These are phyloP conservation scores for Penicillium egyptiacum DNA, from an alignment of 495 filamentous ascomycete genomes.

Conservation along the genomic window DNA sequence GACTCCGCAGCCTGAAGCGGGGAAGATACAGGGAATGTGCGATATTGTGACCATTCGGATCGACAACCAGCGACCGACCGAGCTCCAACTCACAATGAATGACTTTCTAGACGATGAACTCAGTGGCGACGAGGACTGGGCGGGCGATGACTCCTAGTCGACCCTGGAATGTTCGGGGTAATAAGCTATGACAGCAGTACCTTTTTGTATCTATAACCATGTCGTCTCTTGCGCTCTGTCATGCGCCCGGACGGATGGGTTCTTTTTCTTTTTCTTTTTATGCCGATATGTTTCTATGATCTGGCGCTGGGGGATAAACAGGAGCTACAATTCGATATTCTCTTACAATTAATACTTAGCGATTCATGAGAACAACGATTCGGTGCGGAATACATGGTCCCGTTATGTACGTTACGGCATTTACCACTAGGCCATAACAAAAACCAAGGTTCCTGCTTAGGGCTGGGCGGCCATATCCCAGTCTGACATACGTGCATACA, in stretches of 20 bases:
- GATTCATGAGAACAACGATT: background rate
- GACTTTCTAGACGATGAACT: constrained; percentile 76
- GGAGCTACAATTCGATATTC: background rate
- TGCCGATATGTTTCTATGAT: background rate
- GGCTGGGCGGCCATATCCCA: too few relatives aligned
- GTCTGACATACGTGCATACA: background rate
- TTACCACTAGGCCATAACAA: too few relatives aligned
- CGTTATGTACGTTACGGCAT: background rate
- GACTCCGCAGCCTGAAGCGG: constrained; percentile 12
- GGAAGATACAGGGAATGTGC: constrained; percentile 70
- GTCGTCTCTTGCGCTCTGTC: background rate
- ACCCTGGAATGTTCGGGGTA: constrained; percentile 33
- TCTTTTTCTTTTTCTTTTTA: background rate
- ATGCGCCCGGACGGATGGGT: background rate
- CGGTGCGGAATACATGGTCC: background rate
- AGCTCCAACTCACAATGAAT: constrained; percentile 68
- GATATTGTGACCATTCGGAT: constrained; percentile 75
- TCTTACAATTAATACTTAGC: background rate
- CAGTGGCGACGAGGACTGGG: constrained; percentile 80
- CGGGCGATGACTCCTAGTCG: constrained; percentile 44
- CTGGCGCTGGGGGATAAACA: constrained; percentile 3
- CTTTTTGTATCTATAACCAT: background rate
- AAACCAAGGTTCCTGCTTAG: too few relatives aligned
- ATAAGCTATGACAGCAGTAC: background rate
- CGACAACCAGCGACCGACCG: constrained; percentile 77